A percentile compares a stretch with the other conserved stretches of the same genome.
Conservation (phyloP, 257 asterid species). For the Dorcoceras hygrometricum region DNA sequence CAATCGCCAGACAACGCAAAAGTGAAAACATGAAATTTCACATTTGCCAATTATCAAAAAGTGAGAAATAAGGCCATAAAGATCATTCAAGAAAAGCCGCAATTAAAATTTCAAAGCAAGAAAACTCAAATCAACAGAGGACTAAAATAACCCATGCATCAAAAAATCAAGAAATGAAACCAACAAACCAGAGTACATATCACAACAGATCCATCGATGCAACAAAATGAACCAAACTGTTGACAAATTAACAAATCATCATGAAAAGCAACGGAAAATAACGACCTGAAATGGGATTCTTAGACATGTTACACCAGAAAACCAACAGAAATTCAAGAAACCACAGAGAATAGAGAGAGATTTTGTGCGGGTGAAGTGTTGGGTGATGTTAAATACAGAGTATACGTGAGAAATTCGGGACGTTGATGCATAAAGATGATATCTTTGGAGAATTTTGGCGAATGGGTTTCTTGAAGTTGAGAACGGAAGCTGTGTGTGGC, state of each 20-base stretch:
- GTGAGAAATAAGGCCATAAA: too few relatives aligned
- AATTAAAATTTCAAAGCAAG: too few relatives aligned
- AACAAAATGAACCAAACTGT: background rate
- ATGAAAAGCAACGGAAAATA: constrained; percentile 5
- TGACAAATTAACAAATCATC: constrained; percentile 14
- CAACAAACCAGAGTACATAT: background rate
- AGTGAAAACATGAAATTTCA: too few relatives aligned
- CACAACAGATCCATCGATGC: constrained; percentile 1
- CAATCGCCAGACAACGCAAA: too few relatives aligned
- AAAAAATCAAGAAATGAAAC: constrained; percentile 2
- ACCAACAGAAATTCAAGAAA: constrained; percentile 24
- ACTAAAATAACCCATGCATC: too few relatives aligned
- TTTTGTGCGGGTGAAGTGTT: background rate
- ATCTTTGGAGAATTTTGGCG: constrained; percentile 7
- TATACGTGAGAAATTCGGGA: background rate
- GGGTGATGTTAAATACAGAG: constrained; percentile 20
- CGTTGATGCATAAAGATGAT: constrained; percentile 4
- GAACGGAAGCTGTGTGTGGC: background rate
- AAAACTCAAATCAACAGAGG: too few relatives aligned
- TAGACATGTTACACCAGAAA: constrained; percentile 42
- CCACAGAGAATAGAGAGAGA: constrained; percentile 9
- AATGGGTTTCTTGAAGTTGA: constrained; percentile 24
- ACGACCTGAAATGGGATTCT: constrained; percentile 56
- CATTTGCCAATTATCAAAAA: too few relatives aligned
- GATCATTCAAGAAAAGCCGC: too few relatives aligned